These are phyloP conservation scores for Cladobotryum mycophilum DNA, from an alignment of 2,329 filamentous ascomycete species.

Conservation along the genomic window DNA sequence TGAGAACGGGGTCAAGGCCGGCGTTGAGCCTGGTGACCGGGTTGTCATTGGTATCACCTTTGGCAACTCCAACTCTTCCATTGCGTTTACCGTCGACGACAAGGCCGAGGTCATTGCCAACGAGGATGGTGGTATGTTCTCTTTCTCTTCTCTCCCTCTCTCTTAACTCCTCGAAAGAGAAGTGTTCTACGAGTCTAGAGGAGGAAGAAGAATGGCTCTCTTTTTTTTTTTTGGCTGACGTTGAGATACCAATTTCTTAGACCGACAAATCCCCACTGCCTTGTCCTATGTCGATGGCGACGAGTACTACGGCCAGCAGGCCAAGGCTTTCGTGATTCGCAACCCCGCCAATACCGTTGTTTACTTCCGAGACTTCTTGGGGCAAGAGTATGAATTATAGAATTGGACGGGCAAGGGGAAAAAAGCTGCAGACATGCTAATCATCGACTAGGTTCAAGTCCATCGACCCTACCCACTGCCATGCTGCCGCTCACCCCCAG, in stretches of 20 bases:
- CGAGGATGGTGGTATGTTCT: slow-evolving; percentile 84
- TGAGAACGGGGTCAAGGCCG: slow-evolving; percentile 37
- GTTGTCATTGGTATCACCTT: slow-evolving; percentile 91
- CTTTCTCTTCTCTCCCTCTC: too few relatives aligned
- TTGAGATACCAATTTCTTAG: slow-evolving; percentile 37
- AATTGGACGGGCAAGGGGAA: background rate
- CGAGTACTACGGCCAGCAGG: slow-evolving; percentile 93
- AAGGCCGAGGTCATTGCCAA: slow-evolving; percentile 98
- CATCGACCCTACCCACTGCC: slow-evolving; percentile 92
- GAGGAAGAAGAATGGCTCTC: background rate
- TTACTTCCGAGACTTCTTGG: slow-evolving; percentile 93
- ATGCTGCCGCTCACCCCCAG: slow-evolving; percentile 85
- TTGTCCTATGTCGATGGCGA: slow-evolving; percentile 94
- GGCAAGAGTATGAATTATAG: slow-evolving; percentile 66
- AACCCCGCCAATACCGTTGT: slow-evolving; percentile 91
- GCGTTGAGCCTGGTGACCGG: slow-evolving; percentile 50
- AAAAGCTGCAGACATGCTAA: too few relatives aligned
- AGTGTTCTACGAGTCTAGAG: background rate
- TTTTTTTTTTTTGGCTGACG: slow-evolving; percentile 5
- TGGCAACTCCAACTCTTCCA: slow-evolving; percentile 97
- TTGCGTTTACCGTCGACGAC: slow-evolving; percentile 87
- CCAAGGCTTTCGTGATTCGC: slow-evolving; percentile 86
- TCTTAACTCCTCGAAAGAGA: background rate
- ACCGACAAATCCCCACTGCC: slow-evolving; percentile 93
- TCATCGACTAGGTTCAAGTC: slow-evolving; percentile 64